Percentiles rank a stretch among this genome's conserved stretches.
These are phyloP conservation scores for Tephrocybe rancida DNA, from an alignment of 768 basidiomycete species.

Conservation along the genomic window DNA sequence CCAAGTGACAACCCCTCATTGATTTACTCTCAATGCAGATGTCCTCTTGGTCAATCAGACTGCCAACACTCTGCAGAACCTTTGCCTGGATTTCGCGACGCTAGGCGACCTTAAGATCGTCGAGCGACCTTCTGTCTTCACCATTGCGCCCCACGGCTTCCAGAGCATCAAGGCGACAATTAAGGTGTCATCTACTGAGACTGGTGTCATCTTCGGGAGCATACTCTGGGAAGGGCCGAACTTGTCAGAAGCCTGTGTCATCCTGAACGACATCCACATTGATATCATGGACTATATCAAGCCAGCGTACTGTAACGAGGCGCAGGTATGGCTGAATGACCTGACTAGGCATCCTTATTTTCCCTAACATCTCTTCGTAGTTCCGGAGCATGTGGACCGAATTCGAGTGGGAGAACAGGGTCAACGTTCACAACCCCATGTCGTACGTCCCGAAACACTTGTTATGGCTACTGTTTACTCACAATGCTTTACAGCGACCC, in stretches of 20 bases:
- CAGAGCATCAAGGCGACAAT: constrained; percentile 98
- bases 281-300: constrained; percentile 99
- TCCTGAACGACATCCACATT: constrained; percentile 95
- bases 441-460: constrained; percentile 53
- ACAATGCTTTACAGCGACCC: constrained; percentile 57
- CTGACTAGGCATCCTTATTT: background rate
- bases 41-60: constrained; percentile 98
- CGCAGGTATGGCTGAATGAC: constrained; percentile 58
- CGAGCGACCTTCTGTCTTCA: constrained; percentile 92
- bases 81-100: constrained; percentile 97
- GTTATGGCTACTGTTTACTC: background rate
- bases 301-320: constrained; percentile 93
- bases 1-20: background rate
- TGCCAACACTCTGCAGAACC: constrained; percentile 89
- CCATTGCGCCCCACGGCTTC: constrained; percentile 95
- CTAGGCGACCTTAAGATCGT: constrained; percentile 96
- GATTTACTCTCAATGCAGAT: constrained; percentile 46
- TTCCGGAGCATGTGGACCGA: constrained; percentile 99
- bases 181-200: constrained; percentile 98
- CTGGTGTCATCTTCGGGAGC: constrained; percentile 97
- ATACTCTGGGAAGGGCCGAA: constrained; percentile 95
- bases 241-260: constrained; percentile 88
- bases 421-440: constrained; percentile 86
- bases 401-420: constrained; percentile 99
- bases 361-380: constrained; percentile 35